phyloP scores from a whole-genome alignment of 148 eudicot species.

The Pharnaceum exiguum region DNA sequence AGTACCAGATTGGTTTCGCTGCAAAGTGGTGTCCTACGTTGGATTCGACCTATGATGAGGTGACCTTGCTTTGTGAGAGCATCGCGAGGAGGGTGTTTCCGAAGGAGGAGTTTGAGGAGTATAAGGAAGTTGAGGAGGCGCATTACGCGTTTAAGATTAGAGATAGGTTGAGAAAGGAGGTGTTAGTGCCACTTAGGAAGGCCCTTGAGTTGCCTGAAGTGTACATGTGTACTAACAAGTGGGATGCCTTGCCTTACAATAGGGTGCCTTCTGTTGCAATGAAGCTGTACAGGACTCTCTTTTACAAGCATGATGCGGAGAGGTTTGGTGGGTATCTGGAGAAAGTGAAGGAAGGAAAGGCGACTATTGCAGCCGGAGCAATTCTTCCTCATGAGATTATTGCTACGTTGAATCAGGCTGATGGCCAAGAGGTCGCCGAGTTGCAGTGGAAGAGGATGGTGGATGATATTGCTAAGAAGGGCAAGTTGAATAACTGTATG shows the following conservation, averaged over 20 bases:
- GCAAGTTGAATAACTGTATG: constrained; percentile 30
- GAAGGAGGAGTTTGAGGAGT: constrained; percentile 13
- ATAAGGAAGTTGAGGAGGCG: constrained; percentile 23
- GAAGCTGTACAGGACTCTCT: constrained; percentile 5
- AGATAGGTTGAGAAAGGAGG: constrained; percentile 39
- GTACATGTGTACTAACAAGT: constrained; percentile 32
- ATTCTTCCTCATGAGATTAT: constrained; percentile 46
- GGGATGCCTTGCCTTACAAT: constrained; percentile 19
- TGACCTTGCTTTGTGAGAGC: constrained; percentile 15
- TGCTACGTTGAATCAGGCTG: background rate
- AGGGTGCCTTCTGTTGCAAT: constrained; percentile 7
- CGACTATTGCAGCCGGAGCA: constrained; percentile 41
- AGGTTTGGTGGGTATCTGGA: constrained; percentile 34
- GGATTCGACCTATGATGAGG: constrained; percentile 14
- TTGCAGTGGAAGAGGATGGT: constrained; percentile 53
- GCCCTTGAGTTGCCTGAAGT: constrained; percentile 43
- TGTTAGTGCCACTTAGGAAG: constrained; percentile 40
- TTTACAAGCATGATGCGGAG: constrained; percentile 14
- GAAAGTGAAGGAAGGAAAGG: constrained; percentile 36
- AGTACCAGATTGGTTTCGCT: background rate
- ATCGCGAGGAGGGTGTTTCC: constrained; percentile 29
- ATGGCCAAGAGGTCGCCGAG: constrained; percentile 24
- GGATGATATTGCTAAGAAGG: constrained; percentile 30
- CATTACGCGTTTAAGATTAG: constrained; percentile 34
- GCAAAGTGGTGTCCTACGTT: constrained; percentile 18